phyloP scores from a whole-genome alignment of 176 grass and related monocot species.

The Puya raimondii region DNA sequence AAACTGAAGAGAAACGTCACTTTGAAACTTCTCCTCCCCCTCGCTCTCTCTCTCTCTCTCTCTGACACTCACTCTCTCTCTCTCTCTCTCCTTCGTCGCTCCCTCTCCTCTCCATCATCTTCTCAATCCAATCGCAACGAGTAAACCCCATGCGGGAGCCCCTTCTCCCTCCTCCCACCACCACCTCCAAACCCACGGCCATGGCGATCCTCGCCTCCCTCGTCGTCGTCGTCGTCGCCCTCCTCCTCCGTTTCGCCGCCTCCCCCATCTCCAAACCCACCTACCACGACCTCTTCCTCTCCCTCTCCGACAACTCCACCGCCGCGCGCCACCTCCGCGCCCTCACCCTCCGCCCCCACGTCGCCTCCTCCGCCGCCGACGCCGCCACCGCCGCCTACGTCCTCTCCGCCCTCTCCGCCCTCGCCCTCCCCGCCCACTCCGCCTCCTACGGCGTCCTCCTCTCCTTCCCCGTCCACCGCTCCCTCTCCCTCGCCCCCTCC shows the following conservation, averaged over 20 bases:
- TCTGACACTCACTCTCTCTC: too few relatives aligned
- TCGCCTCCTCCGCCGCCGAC: constrained; percentile 45
- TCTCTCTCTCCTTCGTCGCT: too few relatives aligned
- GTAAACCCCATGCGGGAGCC: not conserved
- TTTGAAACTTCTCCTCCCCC: constrained; percentile 9
- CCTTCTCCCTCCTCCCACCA: constrained; percentile 8
- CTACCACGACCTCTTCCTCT: constrained; percentile 68
- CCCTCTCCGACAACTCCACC: constrained; percentile 70
- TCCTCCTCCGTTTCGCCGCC: constrained; percentile 19
- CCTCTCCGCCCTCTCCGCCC: constrained; percentile 31
- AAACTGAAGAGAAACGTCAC: not conserved
- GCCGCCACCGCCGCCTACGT: constrained; percentile 33
- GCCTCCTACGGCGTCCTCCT: constrained; percentile 53
- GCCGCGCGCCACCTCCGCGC: constrained; percentile 56
- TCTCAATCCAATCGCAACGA: not conserved
- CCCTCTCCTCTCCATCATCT: too few relatives aligned
- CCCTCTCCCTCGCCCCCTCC: constrained; percentile 42
- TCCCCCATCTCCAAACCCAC: constrained; percentile 22
- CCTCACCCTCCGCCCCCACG: constrained; percentile 64
- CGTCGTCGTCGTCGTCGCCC: constrained; percentile 19
- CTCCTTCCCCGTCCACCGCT: constrained; percentile 48
- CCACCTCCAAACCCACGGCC: constrained; percentile 18
- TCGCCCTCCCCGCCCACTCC: constrained; percentile 39
- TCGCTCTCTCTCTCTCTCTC: too few relatives aligned
- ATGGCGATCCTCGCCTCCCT: constrained; percentile 1